phyloP scores from a whole-genome alignment of 2,329 filamentous ascomycete species.

The Teratosphaeria zuluensis region DNA sequence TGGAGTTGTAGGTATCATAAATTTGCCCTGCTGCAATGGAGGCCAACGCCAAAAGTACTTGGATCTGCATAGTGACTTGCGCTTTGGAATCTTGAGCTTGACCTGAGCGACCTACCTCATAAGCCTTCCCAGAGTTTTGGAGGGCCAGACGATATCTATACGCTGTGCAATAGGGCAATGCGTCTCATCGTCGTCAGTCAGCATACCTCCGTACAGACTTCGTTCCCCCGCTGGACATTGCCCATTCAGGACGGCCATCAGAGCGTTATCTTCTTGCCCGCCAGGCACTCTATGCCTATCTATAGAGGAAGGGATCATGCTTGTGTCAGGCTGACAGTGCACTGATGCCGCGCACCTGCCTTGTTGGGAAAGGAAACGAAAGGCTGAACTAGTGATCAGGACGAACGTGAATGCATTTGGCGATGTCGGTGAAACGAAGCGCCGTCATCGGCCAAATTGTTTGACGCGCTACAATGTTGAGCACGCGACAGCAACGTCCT shows the following conservation, averaged over 20 bases:
- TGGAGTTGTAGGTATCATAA: slow-evolving; percentile 10
- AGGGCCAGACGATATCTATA: neutral
- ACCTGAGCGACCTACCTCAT: neutral
- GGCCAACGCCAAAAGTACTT: slow-evolving; percentile 5
- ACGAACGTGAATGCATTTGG: neutral
- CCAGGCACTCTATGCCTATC: neutral
- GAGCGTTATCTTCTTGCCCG: neutral
- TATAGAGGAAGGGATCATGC: neutral
- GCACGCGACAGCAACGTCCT: neutral
- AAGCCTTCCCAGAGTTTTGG: neutral
- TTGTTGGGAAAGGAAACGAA: neutral
- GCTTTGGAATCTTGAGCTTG: neutral
- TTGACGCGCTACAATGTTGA: neutral
- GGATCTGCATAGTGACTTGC: slow-evolving; percentile 2
- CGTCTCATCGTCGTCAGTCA: neutral
- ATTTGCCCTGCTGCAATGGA: slow-evolving; percentile 5
- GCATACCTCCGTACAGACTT: neutral
- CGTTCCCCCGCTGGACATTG: neutral
- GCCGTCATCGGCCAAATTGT: neutral
- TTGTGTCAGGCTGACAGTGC: neutral
- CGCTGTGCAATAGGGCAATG: neutral
- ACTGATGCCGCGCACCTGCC: neutral
- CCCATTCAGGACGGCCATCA: neutral
- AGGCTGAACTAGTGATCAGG: neutral
- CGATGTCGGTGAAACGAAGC: neutral